Percentiles rank a stretch among this genome's conserved stretches.
phyloP scores from a whole-genome alignment of 2,329 filamentous ascomycete species.

The Aspergillus sp. region DNA sequence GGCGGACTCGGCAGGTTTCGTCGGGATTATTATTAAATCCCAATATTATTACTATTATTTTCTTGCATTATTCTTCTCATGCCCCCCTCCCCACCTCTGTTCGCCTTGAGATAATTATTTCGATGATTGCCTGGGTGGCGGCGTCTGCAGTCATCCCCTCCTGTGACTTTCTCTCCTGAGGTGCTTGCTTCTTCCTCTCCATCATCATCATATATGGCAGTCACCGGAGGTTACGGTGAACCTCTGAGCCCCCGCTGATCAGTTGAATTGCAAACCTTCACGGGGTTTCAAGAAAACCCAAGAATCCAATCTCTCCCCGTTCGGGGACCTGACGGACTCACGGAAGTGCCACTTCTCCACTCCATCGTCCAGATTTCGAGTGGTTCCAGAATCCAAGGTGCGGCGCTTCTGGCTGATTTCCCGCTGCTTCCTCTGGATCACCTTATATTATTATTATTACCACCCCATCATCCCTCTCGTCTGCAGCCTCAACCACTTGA shows the following conservation, averaged over 20 bases:
- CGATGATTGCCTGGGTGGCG: conserved; percentile 18
- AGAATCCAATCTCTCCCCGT: neutral
- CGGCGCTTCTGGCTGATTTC: conserved; percentile 3
- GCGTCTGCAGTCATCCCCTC: conserved; percentile 21
- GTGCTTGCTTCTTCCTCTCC: neutral
- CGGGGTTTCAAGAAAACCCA: neutral
- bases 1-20: too few species aligned
- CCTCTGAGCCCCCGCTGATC: conserved; percentile 4
- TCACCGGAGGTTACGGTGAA: neutral
- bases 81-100: conserved; percentile 7
- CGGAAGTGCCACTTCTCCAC: conserved; percentile 5
- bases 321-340: conserved; percentile 3
- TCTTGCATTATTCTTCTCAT: neutral
- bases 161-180: conserved; percentile 6
- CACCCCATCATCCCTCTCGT: neutral
- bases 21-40: neutral
- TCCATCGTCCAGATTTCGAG: neutral
- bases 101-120: conserved; percentile 7
- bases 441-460: conserved; percentile 1
- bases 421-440: neutral
- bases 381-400: neutral
- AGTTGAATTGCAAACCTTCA: neutral
- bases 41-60: neutral
- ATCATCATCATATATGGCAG: neutral
- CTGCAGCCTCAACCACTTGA: neutral